Evolutionary conservation across 495 filamentous ascomycete genomes (phyloP).

Genomic region (Peziza echinospora): DNA sequence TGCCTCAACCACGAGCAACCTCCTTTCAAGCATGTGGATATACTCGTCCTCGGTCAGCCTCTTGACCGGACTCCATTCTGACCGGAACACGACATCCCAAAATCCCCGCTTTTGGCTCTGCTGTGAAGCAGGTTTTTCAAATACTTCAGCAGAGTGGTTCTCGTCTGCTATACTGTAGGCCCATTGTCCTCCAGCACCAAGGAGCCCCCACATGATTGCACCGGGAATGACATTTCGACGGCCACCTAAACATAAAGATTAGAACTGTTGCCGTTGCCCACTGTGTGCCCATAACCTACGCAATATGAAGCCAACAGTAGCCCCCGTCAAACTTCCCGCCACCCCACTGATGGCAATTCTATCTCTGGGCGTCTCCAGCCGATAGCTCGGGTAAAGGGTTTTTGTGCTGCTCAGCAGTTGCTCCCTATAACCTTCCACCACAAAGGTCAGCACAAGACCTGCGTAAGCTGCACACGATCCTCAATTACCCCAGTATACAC

Average conservation of each 20-base stretch:
- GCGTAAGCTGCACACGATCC: neutral
- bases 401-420: neutral
- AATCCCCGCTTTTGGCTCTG: slow-evolving; percentile 1
- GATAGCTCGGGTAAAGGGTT: neutral
- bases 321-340: slow-evolving; percentile 13
- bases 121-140: neutral
- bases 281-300: no score
- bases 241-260: slow-evolving; percentile 19
- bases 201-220: slow-evolving; percentile 37
- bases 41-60: slow-evolving; percentile 62
- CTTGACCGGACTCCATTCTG: slow-evolving; percentile 66
- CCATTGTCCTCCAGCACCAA: slow-evolving; percentile 38
- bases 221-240: slow-evolving; percentile 34
- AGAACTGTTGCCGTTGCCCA: no score
- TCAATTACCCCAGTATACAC: slow-evolving; percentile 50
- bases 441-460: neutral
- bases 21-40: slow-evolving; percentile 48
- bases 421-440: neutral
- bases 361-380: slow-evolving; percentile 4
- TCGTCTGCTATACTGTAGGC: slow-evolving; percentile 33
- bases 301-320: slow-evolving; percentile 11
- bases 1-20: slow-evolving; percentile 53
- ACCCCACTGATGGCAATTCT: slow-evolving; percentile 12
- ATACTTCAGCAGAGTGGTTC: slow-evolving; percentile 14
- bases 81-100: slow-evolving; percentile 20